Evolutionary conservation across 495 filamentous ascomycete genomes (phyloP).

Genomic region (Tuber melanosporum): DNA sequence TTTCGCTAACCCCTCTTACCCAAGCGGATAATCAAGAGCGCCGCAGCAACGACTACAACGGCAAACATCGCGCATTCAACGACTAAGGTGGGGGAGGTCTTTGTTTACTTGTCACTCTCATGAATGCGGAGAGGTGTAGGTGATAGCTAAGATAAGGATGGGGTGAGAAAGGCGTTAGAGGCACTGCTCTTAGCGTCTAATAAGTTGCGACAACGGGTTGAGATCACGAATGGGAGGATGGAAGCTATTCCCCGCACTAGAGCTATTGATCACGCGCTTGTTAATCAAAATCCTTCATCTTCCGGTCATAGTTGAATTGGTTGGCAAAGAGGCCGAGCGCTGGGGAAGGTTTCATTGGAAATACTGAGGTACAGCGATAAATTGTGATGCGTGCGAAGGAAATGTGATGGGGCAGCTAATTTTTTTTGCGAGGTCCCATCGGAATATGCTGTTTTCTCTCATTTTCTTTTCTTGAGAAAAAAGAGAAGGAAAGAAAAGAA

Average conservation of each 20-base stretch:
- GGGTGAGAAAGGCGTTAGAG: constrained; percentile 21
- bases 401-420: too few species aligned
- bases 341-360: not conserved
- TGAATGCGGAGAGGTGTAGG: not conserved
- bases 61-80: constrained; percentile 23
- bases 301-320: not conserved
- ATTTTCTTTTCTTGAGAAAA: not conserved
- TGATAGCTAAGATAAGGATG: not conserved
- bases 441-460: not conserved
- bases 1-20: not conserved
- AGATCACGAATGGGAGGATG: constrained; percentile 18
- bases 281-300: constrained; percentile 34
- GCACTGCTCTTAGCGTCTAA: constrained; percentile 35
- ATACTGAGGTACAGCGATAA: not conserved
- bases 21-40: constrained; percentile 26
- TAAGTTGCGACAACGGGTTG: constrained; percentile 34
- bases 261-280: constrained; percentile 34
- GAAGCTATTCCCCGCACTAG: constrained; percentile 38
- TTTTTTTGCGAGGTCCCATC: constrained; percentile 5
- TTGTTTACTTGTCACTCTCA: not conserved
- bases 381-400: not conserved
- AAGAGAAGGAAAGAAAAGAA: not conserved
- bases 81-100: constrained; percentile 26
- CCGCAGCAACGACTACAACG: constrained; percentile 11
- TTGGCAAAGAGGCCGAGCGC: not conserved